Evolutionary conservation across 805 yeast genomes (phyloP).

Genomic region (Barnettozyma pratensis): DNA sequence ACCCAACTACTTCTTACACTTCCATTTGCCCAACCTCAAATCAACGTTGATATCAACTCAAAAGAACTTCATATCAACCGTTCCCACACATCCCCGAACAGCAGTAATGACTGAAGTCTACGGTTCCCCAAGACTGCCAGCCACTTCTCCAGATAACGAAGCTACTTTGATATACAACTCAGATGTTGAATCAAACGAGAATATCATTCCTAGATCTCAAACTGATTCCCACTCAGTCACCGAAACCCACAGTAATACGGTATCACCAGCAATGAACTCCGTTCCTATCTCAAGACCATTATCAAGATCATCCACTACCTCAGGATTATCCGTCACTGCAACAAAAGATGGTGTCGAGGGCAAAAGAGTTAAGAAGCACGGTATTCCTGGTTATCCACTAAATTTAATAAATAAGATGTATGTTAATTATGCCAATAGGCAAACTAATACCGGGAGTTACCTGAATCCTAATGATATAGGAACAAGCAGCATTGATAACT

Average conservation of each 20-base stretch:
- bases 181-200: constrained; percentile 2
- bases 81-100: too few species aligned
- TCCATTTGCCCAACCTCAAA: too few species aligned
- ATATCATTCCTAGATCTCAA: neutral
- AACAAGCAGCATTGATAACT: neutral
- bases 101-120: constrained; percentile 5
- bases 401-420: constrained; percentile 33
- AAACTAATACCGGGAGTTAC: neutral
- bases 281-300: constrained; percentile 45
- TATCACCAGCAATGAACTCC: neutral
- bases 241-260: neutral
- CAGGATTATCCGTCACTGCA: constrained; percentile 68
- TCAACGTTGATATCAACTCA: too few species aligned
- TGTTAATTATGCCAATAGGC: constrained; percentile 16
- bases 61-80: too few species aligned
- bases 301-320: constrained; percentile 57
- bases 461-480: neutral
- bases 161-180: neutral
- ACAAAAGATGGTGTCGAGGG: constrained; percentile 75
- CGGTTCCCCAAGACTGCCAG: neutral
- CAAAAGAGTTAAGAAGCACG: constrained; percentile 42
- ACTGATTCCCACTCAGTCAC: constrained; percentile 1
- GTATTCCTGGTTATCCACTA: constrained; percentile 35
- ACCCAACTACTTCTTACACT: too few species aligned
- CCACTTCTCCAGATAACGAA: neutral